Base-by-base conservation (phyloP, 139 green algal species). In the Coelastrella sp. region DNA sequence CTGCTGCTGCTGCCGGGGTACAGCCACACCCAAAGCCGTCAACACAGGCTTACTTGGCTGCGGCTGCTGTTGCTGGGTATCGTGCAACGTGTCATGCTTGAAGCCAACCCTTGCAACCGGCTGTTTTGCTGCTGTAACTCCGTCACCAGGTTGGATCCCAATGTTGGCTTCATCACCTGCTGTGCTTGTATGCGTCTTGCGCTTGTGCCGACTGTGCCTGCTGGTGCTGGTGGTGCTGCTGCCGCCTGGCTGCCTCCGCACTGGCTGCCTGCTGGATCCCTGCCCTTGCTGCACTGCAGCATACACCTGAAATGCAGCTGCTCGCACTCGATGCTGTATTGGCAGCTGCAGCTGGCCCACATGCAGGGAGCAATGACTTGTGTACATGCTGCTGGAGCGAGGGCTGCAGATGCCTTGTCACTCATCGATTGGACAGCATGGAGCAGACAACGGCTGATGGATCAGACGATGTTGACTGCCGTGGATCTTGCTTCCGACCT, bases 311-410 rank as follows among this genome's bases (percentile, higher is more conserved):
- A 57, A 80, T 14, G 74, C 74, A 59, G 74, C 74, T 80, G 74
- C 68, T 27, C 68, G 68, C 68, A 76, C 68, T 76, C 68, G 68
- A 19, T 76, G 68, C 68, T 76, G 68, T 24, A 76, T 76, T 76
- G 68, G 68, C 17, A 76, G 68, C 17, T 24, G 68, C 68, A 76
- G 19, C 68, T 76, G 68, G 68, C 68, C 68, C 17, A 76, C 68
- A 76, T 76, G 68, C 17, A 76, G 15, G 15, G 24, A 25, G 19
- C 68, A 76, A 24, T 6, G 17, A 19, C 68, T 76, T 24, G 68
- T 25, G 17, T 24, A 7, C 68, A 76, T 76, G 15, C 68, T 76
- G 68, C 68, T 70, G 63, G 12, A 14, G 12, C 63, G 35, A 49
- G 35, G 35, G 35, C 35, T 49, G 35, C 35, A 49, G 35, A 49